phyloP scores from a whole-genome alignment of 2,329 filamentous ascomycete species.

The Paecilomyces fulvus region DNA sequence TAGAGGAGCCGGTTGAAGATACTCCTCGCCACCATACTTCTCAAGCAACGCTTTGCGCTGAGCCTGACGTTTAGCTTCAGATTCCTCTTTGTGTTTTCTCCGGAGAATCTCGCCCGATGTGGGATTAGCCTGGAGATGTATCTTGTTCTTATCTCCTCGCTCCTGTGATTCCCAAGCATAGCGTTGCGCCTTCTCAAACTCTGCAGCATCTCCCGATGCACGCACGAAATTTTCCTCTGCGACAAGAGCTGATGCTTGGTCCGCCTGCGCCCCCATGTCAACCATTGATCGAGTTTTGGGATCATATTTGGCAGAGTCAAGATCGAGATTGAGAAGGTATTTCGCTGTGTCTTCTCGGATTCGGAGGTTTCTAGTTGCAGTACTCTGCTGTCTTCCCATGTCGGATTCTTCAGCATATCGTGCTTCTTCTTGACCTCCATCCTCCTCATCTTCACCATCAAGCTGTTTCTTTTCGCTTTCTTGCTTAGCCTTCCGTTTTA shows the following conservation, averaged over 20 bases:
- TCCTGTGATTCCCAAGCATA: conserved; percentile 97
- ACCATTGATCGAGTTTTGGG: conserved; percentile 91
- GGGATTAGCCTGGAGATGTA: conserved; percentile 92
- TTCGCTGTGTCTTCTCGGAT: conserved; percentile 96
- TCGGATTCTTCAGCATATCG: conserved; percentile 89
- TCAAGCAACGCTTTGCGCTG: conserved; percentile 64
- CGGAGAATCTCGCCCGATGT: conserved; percentile 81
- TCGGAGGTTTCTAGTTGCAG: conserved; percentile 79
- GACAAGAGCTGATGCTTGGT: conserved; percentile 72
- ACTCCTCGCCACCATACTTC: conserved; percentile 69
- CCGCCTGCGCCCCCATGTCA: conserved; percentile 69
- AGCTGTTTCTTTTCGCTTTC: conserved; percentile 41
- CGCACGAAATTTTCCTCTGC: conserved; percentile 90
- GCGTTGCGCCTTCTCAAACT: conserved; percentile 80
- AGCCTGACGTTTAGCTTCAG: conserved; percentile 58
- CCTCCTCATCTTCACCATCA: conserved; percentile 50
- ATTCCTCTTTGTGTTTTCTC: conserved; percentile 69
- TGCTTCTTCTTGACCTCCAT: conserved; percentile 38
- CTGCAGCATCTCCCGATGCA: conserved; percentile 80
- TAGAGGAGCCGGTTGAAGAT: conserved; percentile 52
- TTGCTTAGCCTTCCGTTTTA: conserved; percentile 50
- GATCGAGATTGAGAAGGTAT: conserved; percentile 86
- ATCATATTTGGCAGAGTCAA: conserved; percentile 96
- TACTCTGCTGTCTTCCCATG: conserved; percentile 89
- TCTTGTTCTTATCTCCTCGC: conserved; percentile 58